A percentile compares a stretch with the other conserved stretches of the same genome.
Evolutionary conservation across 1,139 yeast genomes (phyloP).

Genomic region (Blastobotrys raffinosifermentans): DNA sequence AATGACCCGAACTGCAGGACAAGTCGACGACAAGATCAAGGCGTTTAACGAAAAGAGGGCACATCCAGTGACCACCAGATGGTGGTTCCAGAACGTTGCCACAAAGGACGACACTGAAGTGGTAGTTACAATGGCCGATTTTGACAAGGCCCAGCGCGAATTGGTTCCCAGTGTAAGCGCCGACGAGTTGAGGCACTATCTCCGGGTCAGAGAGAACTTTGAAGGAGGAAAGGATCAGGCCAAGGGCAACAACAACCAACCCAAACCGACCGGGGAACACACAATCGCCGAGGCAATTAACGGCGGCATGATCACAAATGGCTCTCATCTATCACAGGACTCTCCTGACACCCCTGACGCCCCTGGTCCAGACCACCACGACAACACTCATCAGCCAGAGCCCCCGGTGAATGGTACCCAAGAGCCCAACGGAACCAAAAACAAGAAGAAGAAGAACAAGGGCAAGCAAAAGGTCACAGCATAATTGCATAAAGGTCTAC

Average conservation of each 20-base stretch:
- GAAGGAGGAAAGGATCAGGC: constrained; percentile 39
- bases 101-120: constrained; percentile 62
- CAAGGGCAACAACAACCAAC: too few relatives aligned
- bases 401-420: too few relatives aligned
- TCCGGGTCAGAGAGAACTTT: constrained; percentile 69
- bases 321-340: too few relatives aligned
- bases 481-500: too few relatives aligned
- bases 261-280: too few relatives aligned
- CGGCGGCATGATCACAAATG: too few relatives aligned
- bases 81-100: constrained; percentile 91
- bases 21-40: constrained; percentile 62
- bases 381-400: too few relatives aligned
- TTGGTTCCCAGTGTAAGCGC: constrained; percentile 81
- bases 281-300: too few relatives aligned
- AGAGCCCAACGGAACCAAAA: constrained; percentile 4
- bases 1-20: constrained; percentile 81
- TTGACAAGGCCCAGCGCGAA: constrained; percentile 63
- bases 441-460: constrained; percentile 4
- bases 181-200: constrained; percentile 79
- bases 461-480: constrained; percentile 3
- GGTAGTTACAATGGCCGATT: constrained; percentile 64
- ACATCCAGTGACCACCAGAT: constrained; percentile 52
- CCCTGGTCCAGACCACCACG: too few relatives aligned
- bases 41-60: constrained; percentile 43
- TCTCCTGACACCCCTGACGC: too few relatives aligned